These are phyloP conservation scores for Oidiodendron maius DNA, from an alignment of 495 filamentous ascomycete species.

Conservation along the genomic window DNA sequence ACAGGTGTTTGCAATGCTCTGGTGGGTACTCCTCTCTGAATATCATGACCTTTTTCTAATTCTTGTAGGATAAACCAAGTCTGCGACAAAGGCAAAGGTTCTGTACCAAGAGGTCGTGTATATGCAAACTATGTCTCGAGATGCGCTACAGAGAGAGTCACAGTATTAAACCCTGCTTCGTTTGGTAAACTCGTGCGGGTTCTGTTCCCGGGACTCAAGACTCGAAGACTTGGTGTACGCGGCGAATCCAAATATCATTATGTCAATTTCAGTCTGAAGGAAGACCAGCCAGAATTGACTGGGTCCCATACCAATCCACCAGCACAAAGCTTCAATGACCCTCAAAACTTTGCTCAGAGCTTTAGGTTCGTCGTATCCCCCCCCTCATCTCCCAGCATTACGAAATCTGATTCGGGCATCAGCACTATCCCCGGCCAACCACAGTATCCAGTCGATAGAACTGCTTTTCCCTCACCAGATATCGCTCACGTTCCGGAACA, in stretches of 20 bases:
- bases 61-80: slow-evolving; percentile 68
- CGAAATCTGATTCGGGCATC: slow-evolving; percentile 11
- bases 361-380: slow-evolving; percentile 27
- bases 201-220: slow-evolving; percentile 91
- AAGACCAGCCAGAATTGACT: slow-evolving; percentile 49
- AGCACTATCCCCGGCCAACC: slow-evolving; percentile 24
- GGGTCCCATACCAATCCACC: slow-evolving; percentile 28
- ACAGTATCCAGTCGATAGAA: slow-evolving; percentile 55
- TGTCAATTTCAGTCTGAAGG: slow-evolving; percentile 71
- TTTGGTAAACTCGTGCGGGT: slow-evolving; percentile 97
- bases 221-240: slow-evolving; percentile 81
- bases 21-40: slow-evolving; percentile 48
- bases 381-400: not conserved
- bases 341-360: slow-evolving; percentile 31
- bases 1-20: slow-evolving; percentile 96
- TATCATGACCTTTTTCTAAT: not conserved
- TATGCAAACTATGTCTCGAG: slow-evolving; percentile 88
- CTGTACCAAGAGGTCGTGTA: slow-evolving; percentile 86
- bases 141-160: slow-evolving; percentile 87
- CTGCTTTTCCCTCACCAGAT: slow-evolving; percentile 64
- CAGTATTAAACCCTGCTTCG: slow-evolving; percentile 89
- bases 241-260: slow-evolving; percentile 99
- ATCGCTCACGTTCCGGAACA: slow-evolving; percentile 22
- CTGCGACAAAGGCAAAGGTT: slow-evolving; percentile 72
- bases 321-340: slow-evolving; percentile 31